A percentile compares a stretch with the other conserved stretches of the same genome.
Evolutionary conservation across 495 filamentous ascomycete species (phyloP).

Genomic region (Hypoxylon crocopeplum): DNA sequence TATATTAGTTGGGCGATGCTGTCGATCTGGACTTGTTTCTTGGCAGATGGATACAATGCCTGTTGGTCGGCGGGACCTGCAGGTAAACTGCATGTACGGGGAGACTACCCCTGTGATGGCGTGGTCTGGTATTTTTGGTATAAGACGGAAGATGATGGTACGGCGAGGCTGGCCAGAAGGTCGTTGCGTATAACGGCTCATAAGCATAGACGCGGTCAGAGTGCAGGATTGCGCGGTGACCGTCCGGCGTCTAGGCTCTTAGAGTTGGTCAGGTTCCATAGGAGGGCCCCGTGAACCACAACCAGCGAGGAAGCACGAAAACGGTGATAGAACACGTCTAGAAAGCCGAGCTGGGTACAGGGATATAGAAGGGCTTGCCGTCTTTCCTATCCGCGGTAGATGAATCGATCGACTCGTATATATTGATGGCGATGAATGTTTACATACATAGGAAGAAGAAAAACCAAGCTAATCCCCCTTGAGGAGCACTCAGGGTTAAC

Average conservation of each 20-base stretch:
- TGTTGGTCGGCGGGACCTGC: slow-evolving; percentile 32
- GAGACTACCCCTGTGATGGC: slow-evolving; percentile 1
- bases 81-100: slow-evolving; percentile 21
- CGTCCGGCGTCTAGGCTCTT: slow-evolving; percentile 8
- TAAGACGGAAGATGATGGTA: slow-evolving; percentile 5
- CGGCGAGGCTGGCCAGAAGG: slow-evolving; percentile 14
- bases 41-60: slow-evolving; percentile 14
- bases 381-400: slow-evolving; percentile 23
- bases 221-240: slow-evolving; percentile 7
- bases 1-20: slow-evolving; percentile 26
- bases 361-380: slow-evolving; percentile 19
- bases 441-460: background rate
- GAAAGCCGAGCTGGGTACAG: slow-evolving; percentile 17
- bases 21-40: slow-evolving; percentile 23
- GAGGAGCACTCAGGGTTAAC: background rate
- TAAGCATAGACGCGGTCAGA: slow-evolving; percentile 20
- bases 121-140: slow-evolving; percentile 18
- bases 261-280: slow-evolving; percentile 11
- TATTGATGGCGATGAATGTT: slow-evolving; percentile 6
- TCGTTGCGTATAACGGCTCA: slow-evolving; percentile 14
- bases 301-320: slow-evolving; percentile 11
- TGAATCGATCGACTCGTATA: slow-evolving; percentile 12
- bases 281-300: slow-evolving; percentile 5
- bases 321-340: slow-evolving; percentile 12
- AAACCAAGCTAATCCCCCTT: background rate